A percentile compares a stretch with the other conserved stretches of the same genome.
Evolutionary conservation across 169 alveolate species (phyloP).

Genomic region (Cryptosporidium ubiquitum): DNA sequence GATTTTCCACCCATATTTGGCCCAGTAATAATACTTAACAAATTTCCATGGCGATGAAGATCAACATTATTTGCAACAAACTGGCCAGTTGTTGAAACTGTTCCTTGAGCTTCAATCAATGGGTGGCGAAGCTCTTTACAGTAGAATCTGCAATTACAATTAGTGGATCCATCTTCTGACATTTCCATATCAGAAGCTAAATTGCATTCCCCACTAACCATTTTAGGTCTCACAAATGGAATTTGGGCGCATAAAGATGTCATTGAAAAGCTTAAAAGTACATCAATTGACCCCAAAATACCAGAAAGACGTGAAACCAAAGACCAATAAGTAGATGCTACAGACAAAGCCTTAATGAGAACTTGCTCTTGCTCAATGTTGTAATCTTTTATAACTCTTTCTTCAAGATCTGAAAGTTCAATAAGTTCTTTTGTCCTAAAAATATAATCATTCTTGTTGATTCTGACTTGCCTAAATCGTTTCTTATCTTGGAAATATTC

Average conservation of each 20-base stretch:
- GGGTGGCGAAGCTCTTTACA: conserved; percentile 87
- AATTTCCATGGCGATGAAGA: conserved; percentile 83
- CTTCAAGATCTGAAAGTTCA: conserved; percentile 83
- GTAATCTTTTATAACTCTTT: conserved; percentile 83
- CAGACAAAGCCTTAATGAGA: conserved; percentile 90
- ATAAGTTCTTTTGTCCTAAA: conserved; percentile 88
- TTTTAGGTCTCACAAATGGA: conserved; percentile 89
- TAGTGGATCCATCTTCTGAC: conserved; percentile 71
- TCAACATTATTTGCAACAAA: conserved; percentile 89
- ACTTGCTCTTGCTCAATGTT: conserved; percentile 85
- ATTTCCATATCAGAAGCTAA: not conserved
- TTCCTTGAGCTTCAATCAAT: conserved; percentile 82
- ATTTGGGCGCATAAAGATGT: conserved; percentile 87
- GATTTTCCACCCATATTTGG: conserved; percentile 99
- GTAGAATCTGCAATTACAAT: conserved; percentile 42
- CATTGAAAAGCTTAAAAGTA: conserved; percentile 92
- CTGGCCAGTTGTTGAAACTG: conserved; percentile 76
- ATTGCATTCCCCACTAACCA: conserved; percentile 76
- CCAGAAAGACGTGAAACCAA: conserved; percentile 89
- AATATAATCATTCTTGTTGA: conserved; percentile 87
- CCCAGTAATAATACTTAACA: conserved; percentile 95
- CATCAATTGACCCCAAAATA: conserved; percentile 92
- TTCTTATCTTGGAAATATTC: conserved; percentile 73
- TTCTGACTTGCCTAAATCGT: conserved; percentile 80
- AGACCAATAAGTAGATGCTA: conserved; percentile 95